Evolutionary conservation across 1,284 basidiomycete genomes (phyloP).

Genomic region (Malassezia sp.): DNA sequence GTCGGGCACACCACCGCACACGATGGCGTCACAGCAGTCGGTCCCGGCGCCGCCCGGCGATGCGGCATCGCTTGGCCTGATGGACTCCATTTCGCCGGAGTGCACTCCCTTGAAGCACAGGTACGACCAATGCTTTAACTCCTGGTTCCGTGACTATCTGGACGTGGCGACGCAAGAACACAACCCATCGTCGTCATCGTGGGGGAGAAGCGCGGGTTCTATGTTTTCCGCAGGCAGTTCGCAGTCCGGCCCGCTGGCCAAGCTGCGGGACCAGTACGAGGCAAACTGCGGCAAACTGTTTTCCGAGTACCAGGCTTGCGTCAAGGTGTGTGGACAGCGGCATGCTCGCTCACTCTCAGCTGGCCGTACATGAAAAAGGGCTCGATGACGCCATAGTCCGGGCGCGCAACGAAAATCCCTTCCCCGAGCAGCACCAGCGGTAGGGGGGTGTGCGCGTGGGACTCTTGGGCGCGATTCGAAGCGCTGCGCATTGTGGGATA

Average conservation of each 20-base stretch:
- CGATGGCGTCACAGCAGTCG: no score
- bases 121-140: conserved; percentile 88
- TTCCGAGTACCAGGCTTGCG: conserved; percentile 64
- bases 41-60: no score
- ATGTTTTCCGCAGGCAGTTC: conserved; percentile 13
- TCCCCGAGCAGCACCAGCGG: conserved; percentile 32
- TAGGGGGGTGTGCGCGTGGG: conserved; percentile 12
- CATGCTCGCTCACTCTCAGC: conserved; percentile 50
- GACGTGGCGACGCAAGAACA: conserved; percentile 50
- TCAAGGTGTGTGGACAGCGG: conserved; percentile 54
- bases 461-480: no score
- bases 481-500: no score
- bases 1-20: no score
- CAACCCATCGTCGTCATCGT: not conserved
- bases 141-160: conserved; percentile 89
- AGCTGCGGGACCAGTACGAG: conserved; percentile 54
- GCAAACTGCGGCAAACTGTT: conserved; percentile 68
- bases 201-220: not conserved
- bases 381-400: conserved; percentile 64
- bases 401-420: conserved; percentile 52
- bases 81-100: conserved; percentile 55
- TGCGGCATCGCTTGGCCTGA: conserved; percentile 17
- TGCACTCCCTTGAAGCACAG: conserved; percentile 79
- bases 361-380: conserved; percentile 67
- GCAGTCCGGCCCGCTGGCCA: conserved; percentile 6